Percentiles rank a stretch among this genome's conserved stretches.
Evolutionary conservation across 2,329 filamentous ascomycete genomes (phyloP).

Genomic region (Dryadomyces quercivorus): DNA sequence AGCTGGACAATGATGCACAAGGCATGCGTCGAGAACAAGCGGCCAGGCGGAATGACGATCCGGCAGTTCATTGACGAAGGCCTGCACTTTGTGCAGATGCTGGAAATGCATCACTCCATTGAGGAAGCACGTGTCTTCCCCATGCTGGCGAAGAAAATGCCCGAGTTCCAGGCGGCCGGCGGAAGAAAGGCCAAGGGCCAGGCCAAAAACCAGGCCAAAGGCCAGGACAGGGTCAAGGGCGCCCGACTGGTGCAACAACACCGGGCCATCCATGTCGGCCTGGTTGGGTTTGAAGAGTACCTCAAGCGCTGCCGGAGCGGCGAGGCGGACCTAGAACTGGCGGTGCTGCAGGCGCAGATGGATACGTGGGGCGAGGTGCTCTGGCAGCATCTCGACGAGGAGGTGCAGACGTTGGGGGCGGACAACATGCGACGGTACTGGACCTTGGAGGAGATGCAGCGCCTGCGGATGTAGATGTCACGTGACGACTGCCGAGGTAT

Average conservation of each 20-base stretch:
- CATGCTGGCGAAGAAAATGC: constrained; percentile 62
- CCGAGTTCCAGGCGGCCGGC: constrained; percentile 48
- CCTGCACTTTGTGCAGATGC: constrained; percentile 55
- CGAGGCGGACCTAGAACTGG: constrained; percentile 45
- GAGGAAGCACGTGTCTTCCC: constrained; percentile 79
- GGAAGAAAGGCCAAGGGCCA: background rate
- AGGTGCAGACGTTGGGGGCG: constrained; percentile 65
- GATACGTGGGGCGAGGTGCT: constrained; percentile 67
- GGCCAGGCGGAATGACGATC: constrained; percentile 52
- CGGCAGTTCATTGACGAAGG: constrained; percentile 56
- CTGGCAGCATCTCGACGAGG: constrained; percentile 74
- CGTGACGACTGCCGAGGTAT: background rate
- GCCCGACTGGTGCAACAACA: constrained; percentile 64
- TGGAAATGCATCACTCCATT: constrained; percentile 70
- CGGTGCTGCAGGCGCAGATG: constrained; percentile 56
- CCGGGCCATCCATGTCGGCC: constrained; percentile 62
- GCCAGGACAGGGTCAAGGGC: constrained; percentile 22
- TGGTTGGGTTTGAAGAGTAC: constrained; percentile 57
- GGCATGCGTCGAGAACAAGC: constrained; percentile 46
- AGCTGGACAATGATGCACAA: constrained; percentile 61
- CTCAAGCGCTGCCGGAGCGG: constrained; percentile 48
- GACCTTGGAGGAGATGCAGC: constrained; percentile 52
- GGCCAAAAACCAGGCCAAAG: constrained; percentile 16
- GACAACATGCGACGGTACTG: constrained; percentile 56
- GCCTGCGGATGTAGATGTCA: constrained; percentile 41